Base-by-base conservation (phyloP, 441 rosid species). In the Aleurites moluccanus region DNA sequence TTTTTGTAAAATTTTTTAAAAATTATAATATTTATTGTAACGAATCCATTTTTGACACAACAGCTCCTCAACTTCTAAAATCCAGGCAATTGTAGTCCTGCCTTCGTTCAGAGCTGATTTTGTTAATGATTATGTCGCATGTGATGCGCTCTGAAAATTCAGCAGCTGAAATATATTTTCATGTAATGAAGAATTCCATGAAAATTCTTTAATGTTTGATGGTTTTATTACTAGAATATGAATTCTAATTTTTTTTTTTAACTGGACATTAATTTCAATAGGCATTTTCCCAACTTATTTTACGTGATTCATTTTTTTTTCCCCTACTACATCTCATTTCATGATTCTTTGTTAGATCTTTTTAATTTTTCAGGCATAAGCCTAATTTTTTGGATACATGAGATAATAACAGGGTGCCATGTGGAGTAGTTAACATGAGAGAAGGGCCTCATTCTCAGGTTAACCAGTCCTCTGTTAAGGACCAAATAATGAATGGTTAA, bases 391-490 rank as follows among this genome's bases (percentile, higher is more conserved):
- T 38, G 5, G 52, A 38, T 13, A 20, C 2, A 21, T 6, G 25
- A 40, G 8, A 7, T 23, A 28, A 69, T 20, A 61, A 72, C 15
- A 49, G 62, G 42, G 44, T 70, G 72, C 67, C 83, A 75, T 3
- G 30, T 81, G 79, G 73, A 61, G 72, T 67, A 20, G 53, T 72
- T 52, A 56, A 35, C 81, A 56, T 49, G 64, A 74, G 53, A 65
- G 11, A 47, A 67, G 78, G 67, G 20, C 80, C 84, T 75, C 42
- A 6, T 74, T 72, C 59, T 73, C 49, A 40, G 83, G 70, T 83
- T 70, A 64, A 64, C 28, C 38, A 52, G 59, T 49, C 42, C 76
- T 55, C 65, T 45, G 50, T 56, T 49, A 33, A 64, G 73, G 79
- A 79, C 77, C 56, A 62, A 64, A 60, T 14, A 72, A 57, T 28